Evolutionary conservation across 441 rosid species (phyloP), one percentile per base, ranked within the genome.

Genomic region (Croton laevigatus): DNA sequence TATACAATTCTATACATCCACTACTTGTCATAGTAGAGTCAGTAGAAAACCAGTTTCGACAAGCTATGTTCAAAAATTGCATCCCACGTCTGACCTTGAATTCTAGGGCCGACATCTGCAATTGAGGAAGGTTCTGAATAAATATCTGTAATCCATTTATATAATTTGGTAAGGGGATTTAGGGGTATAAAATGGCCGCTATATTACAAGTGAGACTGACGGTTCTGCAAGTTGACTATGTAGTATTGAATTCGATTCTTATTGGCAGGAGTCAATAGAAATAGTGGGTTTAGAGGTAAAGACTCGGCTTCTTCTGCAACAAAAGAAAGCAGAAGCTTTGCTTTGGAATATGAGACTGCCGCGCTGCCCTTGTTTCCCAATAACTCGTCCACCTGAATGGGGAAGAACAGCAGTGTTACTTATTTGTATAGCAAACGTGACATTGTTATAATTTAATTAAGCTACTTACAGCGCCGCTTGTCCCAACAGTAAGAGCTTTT

Each of bases 251-350:
- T 82, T 81, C 82, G 76, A 81, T 81, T 83, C 84, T 82, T 80
- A 71, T 77, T 68, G 42, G 84, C 82, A 73, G 74, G 74, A 59
- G 86, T 79, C 72, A 85, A 76, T 44, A 78, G 67, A 82, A 92
- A 86, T 66, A 86, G 90, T 53, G 87, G 96, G 69, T 76, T 83
- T 71, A 87, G 64, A 19, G 87, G 87, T 71, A 90, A 81, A 81
- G 82, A 82, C 53, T 73, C 59, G 59, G 97, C 94, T 80, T 88
- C 97, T 71, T 80, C 87, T n/a, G 77, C 73, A 65, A 91, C 75
- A 73, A 91, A 88, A 54, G 88, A 82, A 70, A 91, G 88, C 51
- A 91, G 84, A 72, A 88, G 81, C 85, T 80, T 73, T 51, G 97
- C 89, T 87, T 88, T 88, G 63, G 86, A 83, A 87, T 91, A 89